phyloP scores from a whole-genome alignment of 2,329 filamentous ascomycete genomes.

The Penicillium palitans region DNA sequence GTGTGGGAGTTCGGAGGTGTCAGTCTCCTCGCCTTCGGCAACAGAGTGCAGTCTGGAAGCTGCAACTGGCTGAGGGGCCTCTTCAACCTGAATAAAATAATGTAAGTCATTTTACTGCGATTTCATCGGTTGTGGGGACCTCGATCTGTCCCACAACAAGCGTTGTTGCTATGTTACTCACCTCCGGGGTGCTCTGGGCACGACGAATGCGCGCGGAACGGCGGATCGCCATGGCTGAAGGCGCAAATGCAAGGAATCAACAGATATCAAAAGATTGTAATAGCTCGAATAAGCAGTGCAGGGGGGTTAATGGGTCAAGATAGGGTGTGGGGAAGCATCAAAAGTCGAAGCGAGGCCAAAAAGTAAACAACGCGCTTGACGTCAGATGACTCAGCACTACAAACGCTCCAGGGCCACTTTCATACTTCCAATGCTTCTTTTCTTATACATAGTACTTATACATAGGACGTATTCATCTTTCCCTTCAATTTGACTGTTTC shows the following conservation, averaged over 20 bases:
- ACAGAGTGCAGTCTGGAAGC: conserved; percentile 45
- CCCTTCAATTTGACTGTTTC: neutral
- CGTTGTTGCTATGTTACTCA: conserved; percentile 26
- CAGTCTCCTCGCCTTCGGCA: conserved; percentile 49
- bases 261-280: neutral
- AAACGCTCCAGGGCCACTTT: neutral
- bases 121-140: conserved; percentile 8
- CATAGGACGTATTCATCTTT: neutral
- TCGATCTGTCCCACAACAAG: conserved; percentile 12
- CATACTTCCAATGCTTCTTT: neutral
- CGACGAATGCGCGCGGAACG: conserved; percentile 44
- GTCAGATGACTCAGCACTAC: conserved; percentile 9
- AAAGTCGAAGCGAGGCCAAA: conserved; percentile 4
- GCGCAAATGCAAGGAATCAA: conserved; percentile 7
- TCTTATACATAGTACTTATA: no score
- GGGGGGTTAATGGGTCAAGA: neutral
- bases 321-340: neutral
- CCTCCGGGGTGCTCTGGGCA: conserved; percentile 33
- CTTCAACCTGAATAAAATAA: conserved; percentile 20
- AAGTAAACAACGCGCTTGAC: conserved; percentile 14
- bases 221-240: conserved; percentile 38
- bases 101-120: conserved; percentile 8
- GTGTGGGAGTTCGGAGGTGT: conserved; percentile 32
- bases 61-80: conserved; percentile 23
- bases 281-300: neutral